Base-by-base conservation (phyloP, 768 basidiomycete genomes). In the Panaeolus cyanescens region DNA sequence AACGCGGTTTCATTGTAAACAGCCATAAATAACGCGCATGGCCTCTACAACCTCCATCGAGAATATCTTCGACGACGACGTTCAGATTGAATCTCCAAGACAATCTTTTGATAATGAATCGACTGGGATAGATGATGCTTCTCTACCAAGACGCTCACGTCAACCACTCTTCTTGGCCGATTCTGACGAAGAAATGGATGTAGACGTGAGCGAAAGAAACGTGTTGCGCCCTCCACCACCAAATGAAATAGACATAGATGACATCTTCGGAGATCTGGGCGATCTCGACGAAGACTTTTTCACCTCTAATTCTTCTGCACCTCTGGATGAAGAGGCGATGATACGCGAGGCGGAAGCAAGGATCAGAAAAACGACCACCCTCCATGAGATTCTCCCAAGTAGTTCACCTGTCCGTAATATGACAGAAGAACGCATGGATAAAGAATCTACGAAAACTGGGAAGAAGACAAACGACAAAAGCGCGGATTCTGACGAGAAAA, bases 11-110 rank as follows among this genome's bases (percentile, higher is more conserved):
- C n/a, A n/a, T n/a, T n/a, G 54, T 68, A 78, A 80, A 80, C 59
- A 80, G 31, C 45, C 12, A 59, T 63, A 69, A 79, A 81, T 70
- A 80, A 80, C 80, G 78, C 81, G 80, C 56, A 62, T 62, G 62
- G 62, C 58, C 10, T 9, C 45, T 50, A 28, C 25, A 50, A 22
- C 71, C 28, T 70, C 81, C 36, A 69, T 87, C 71, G 82, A 83
- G 64, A 77, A 80, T 65, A 89, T 90, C 70, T 89, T 85, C 85
- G 81, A 89, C 65, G 81, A 80, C 34, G 68, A 79, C 62, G 74
- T 70, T 22, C 67, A 75, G 42, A 50, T 50, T 25, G 68, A 72
- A 62, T 65, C 65, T 15, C 63, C 66, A 12, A 67, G 68, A 20
- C 65, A 65, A 4, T 36, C 64, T 62, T 55, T 59, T 55, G 57